Conservation (phyloP, 2,329 filamentous ascomycete genomes). For the Trichoderma breve region DNA sequence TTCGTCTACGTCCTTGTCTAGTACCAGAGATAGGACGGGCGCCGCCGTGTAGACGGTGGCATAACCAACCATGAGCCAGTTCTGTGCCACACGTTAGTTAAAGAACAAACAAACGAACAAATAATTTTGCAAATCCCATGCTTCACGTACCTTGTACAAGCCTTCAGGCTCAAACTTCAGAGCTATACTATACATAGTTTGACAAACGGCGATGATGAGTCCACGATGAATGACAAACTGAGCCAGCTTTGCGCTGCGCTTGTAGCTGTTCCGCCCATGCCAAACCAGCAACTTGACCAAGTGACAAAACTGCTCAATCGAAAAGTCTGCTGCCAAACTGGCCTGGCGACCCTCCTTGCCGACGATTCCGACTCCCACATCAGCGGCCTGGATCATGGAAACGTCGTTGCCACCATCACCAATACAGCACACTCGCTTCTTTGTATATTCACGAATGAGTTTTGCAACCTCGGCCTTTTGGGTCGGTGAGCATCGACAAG, state of each 20-base stretch:
- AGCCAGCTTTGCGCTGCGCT: slow-evolving; percentile 88
- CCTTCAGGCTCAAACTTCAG: slow-evolving; percentile 90
- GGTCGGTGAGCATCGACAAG: slow-evolving; percentile 92
- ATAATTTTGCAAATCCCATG: too few relatives aligned
- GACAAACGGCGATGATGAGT: slow-evolving; percentile 90
- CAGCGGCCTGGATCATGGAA: slow-evolving; percentile 97
- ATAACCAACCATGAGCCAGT: slow-evolving; percentile 96
- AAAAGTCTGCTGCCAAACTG: slow-evolving; percentile 92
- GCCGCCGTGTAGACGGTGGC: slow-evolving; percentile 93
- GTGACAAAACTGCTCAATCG: slow-evolving; percentile 91
- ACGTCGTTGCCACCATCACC: slow-evolving; percentile 98
- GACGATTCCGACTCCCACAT: slow-evolving; percentile 96
- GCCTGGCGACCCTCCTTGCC: slow-evolving; percentile 97
- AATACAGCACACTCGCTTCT: slow-evolving; percentile 95
- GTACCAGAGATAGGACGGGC: slow-evolving; percentile 87
- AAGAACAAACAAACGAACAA: not conserved
- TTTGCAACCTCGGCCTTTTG: slow-evolving; percentile 94
- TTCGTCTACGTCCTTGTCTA: slow-evolving; percentile 95
- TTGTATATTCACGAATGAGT: slow-evolving; percentile 86
- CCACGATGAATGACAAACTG: slow-evolving; percentile 99
- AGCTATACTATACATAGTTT: slow-evolving; percentile 96
- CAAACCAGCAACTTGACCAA: slow-evolving; percentile 96
- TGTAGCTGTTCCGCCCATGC: slow-evolving; percentile 98
- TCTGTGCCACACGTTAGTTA: slow-evolving; percentile 43
- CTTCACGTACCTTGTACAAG: slow-evolving; percentile 66